Evolutionary conservation across 2,329 filamentous ascomycete species (phyloP).

Genomic region (Coniochaeta sp.): DNA sequence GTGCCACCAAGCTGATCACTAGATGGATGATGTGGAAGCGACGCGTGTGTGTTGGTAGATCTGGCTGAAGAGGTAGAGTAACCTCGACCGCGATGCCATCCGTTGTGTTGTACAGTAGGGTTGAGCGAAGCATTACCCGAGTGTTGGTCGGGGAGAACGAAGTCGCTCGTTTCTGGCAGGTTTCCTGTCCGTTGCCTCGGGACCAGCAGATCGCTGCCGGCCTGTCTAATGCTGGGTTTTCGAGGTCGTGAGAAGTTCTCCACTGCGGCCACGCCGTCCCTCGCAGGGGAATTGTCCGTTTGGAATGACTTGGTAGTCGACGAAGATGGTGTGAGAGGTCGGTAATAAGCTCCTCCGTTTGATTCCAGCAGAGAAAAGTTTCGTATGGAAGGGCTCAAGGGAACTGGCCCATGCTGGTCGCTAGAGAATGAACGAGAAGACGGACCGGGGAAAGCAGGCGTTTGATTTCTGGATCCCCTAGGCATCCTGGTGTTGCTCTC

Average conservation of each 20-base stretch:
- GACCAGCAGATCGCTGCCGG: slow-evolving; percentile 16
- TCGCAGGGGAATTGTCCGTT: not conserved
- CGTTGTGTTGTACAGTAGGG: slow-evolving; percentile 4
- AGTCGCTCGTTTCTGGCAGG: slow-evolving; percentile 10
- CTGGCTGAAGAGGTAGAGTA: slow-evolving; percentile 40
- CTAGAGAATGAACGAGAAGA: not conserved
- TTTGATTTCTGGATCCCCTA: slow-evolving; percentile 11
- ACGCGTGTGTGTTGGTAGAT: slow-evolving; percentile 31
- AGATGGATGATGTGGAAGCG: slow-evolving; percentile 29
- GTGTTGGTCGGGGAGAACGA: not conserved
- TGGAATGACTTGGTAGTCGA: slow-evolving; percentile 11
- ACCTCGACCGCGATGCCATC: slow-evolving; percentile 36
- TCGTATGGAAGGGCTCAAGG: not conserved
- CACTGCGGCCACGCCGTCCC: slow-evolving; percentile 23
- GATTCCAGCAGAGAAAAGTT: not conserved
- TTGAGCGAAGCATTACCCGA: slow-evolving; percentile 14
- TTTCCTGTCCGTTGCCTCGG: slow-evolving; percentile 11
- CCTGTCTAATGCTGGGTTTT: slow-evolving; percentile 42
- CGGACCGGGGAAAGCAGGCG: not conserved
- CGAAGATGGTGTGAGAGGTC: slow-evolving; percentile 11
- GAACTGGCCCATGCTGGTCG: not conserved
- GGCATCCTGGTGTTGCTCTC: slow-evolving; percentile 7
- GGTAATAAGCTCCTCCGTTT: not conserved
- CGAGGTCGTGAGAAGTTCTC: slow-evolving; percentile 55
- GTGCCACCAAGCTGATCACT: slow-evolving; percentile 27